These are phyloP conservation scores for Aspergillus cristatus DNA, from an alignment of 495 filamentous ascomycete species.

Conservation along the genomic window DNA sequence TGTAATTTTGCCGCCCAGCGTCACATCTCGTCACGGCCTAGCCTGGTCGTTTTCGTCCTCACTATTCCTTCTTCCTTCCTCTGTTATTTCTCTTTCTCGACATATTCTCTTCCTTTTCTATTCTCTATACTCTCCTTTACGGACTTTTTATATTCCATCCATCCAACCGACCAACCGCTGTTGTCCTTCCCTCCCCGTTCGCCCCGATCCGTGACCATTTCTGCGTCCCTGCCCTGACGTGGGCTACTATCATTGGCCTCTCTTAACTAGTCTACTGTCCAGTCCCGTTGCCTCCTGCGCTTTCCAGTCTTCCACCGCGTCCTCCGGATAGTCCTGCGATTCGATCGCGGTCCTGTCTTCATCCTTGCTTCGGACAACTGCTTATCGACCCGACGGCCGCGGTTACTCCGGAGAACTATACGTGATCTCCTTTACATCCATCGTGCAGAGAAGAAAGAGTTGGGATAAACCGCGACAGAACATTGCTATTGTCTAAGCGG, in stretches of 20 bases:
- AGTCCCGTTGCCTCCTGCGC: conserved; percentile 1
- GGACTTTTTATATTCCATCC: conserved; percentile 1
- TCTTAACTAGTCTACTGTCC: conserved; percentile 12
- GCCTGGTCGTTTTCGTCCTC: conserved; percentile 2
- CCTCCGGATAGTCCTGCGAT: too few relatives aligned
- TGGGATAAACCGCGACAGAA: too few relatives aligned
- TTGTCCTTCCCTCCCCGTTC: conserved; percentile 6
- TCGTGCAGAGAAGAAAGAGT: too few relatives aligned
- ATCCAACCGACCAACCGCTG: neutral
- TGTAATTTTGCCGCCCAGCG: conserved; percentile 6
- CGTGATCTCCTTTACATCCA: too few relatives aligned
- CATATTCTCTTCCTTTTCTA: conserved; percentile 1
- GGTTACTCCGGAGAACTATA: too few relatives aligned
- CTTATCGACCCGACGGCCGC: too few relatives aligned
- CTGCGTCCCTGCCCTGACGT: conserved; percentile 26
- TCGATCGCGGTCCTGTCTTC: too few relatives aligned
- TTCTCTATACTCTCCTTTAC: neutral
- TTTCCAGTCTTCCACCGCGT: conserved; percentile 18
- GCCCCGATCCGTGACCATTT: conserved; percentile 3
- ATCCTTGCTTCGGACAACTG: too few relatives aligned
- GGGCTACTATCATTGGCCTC: conserved; percentile 34
- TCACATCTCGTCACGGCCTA: conserved; percentile 2
- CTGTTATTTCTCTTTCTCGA: conserved; percentile 3
- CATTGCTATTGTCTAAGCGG: too few relatives aligned
- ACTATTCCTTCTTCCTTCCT: conserved; percentile 3